Evolutionary conservation across 768 basidiomycete genomes (phyloP).

Genomic region (Agrocybe praecox): DNA sequence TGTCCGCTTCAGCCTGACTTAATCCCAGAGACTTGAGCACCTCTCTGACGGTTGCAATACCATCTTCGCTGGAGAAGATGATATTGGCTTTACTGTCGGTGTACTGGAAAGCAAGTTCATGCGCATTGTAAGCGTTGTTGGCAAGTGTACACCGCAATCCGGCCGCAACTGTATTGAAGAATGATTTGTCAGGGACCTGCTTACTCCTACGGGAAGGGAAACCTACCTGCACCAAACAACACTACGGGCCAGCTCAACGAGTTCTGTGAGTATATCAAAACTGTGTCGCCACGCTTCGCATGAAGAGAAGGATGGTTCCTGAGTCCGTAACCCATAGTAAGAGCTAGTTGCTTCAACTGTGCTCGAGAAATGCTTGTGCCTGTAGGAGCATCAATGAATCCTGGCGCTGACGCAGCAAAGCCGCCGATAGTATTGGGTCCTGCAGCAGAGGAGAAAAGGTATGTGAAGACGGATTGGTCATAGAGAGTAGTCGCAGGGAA

Average conservation of each 20-base stretch:
- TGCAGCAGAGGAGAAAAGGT: conserved; percentile 39
- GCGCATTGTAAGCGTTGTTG: conserved; percentile 68
- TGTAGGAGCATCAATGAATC: conserved; percentile 68
- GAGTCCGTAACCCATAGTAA: conserved; percentile 63
- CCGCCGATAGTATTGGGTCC: conserved; percentile 38
- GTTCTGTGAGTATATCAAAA: conserved; percentile 73
- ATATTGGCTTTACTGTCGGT: conserved; percentile 63
- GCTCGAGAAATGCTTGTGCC: conserved; percentile 58
- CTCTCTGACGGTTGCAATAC: conserved; percentile 53
- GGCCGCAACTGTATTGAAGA: conserved; percentile 48
- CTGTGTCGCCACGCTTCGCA: conserved; percentile 53
- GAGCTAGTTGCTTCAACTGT: conserved; percentile 51
- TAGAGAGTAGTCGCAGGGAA: conserved; percentile 38
- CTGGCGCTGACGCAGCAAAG: conserved; percentile 45
- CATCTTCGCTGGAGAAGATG: conserved; percentile 66
- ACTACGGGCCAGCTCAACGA: conserved; percentile 53
- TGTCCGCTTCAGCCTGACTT: conserved; percentile 45
- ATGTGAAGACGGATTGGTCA: conserved; percentile 48
- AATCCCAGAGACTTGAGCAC: conserved; percentile 58
- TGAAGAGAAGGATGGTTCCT: conserved; percentile 34
- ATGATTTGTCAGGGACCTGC: neutral
- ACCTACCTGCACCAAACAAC: conserved; percentile 46
- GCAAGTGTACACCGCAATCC: conserved; percentile 72
- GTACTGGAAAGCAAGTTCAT: conserved; percentile 76
- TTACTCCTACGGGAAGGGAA: neutral